Evolutionary conservation across 139 green algal genomes (phyloP).

Genomic region (Eudorina sp.): DNA sequence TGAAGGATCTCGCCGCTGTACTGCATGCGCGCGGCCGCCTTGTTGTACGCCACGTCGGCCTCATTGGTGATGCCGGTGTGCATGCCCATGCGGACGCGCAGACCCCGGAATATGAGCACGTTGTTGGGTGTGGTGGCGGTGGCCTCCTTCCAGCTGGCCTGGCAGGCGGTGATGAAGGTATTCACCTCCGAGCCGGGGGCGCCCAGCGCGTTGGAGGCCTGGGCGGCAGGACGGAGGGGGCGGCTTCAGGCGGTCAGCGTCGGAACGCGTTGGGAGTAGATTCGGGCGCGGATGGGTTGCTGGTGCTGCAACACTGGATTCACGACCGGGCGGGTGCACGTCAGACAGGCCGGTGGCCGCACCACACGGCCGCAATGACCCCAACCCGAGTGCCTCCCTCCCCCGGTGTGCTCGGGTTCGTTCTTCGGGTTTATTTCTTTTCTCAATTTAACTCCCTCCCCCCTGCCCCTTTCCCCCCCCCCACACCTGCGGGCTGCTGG

Average conservation of each 20-base stretch:
- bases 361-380: too few relatives aligned
- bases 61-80: conserved; percentile 46
- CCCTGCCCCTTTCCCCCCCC: not conserved
- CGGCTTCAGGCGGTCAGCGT: not conserved
- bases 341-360: too few relatives aligned
- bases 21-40: conserved; percentile 56
- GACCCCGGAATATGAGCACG: conserved; percentile 57
- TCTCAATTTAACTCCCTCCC: too few relatives aligned
- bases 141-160: conserved; percentile 47
- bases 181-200: not conserved
- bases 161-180: conserved; percentile 52
- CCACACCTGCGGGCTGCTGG: conserved; percentile 36
- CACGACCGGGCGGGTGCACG: too few relatives aligned
- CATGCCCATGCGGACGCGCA: conserved; percentile 65
- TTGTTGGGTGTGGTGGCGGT: conserved; percentile 52
- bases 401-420: too few relatives aligned
- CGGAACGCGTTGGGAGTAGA: too few relatives aligned
- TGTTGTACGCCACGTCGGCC: conserved; percentile 56
- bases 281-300: too few relatives aligned
- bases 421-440: too few relatives aligned
- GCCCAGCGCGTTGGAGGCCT: conserved; percentile 44
- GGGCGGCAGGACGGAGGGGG: not conserved
- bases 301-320: too few relatives aligned
- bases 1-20: conserved; percentile 59
- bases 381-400: too few relatives aligned